Conservation (phyloP, 768 basidiomycete species). For the Termitomyces sp. region DNA sequence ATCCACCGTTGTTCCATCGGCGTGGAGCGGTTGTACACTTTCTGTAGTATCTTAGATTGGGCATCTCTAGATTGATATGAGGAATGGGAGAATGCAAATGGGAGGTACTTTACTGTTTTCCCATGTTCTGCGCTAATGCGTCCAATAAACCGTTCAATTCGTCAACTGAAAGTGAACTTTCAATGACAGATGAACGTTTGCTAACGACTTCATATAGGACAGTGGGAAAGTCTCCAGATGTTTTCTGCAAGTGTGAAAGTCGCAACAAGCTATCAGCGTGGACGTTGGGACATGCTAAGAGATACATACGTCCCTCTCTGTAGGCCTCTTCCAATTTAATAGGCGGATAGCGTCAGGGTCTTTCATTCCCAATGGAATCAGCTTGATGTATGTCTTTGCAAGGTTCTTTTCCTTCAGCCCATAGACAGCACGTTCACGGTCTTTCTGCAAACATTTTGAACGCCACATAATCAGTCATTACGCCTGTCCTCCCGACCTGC, state of each 20-base stretch:
- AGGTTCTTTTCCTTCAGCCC: constrained; percentile 93
- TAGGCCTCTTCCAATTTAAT: constrained; percentile 87
- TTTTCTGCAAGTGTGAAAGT: constrained; percentile 38
- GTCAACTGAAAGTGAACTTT: constrained; percentile 74
- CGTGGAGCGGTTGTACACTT: constrained; percentile 75
- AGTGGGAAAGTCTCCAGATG: constrained; percentile 84
- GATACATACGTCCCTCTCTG: constrained; percentile 50
- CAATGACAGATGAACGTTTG: constrained; percentile 77
- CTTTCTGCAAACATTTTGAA: constrained; percentile 59
- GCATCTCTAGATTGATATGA: constrained; percentile 48
- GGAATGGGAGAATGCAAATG: constrained; percentile 1
- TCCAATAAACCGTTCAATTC: constrained; percentile 82
- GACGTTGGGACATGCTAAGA: not conserved
- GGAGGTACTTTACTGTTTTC: constrained; percentile 58
- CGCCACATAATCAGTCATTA: constrained; percentile 1
- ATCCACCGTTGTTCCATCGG: constrained; percentile 94
- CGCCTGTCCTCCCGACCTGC: not conserved
- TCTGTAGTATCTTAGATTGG: constrained; percentile 72
- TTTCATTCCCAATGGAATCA: constrained; percentile 77
- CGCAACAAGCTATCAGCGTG: not conserved
- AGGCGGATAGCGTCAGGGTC: constrained; percentile 81
- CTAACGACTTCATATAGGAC: constrained; percentile 85
- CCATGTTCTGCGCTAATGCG: constrained; percentile 64
- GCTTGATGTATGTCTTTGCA: constrained; percentile 88
- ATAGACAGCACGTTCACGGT: constrained; percentile 88